phyloP scores from a whole-genome alignment of 2,329 filamentous ascomycete genomes.

The Fulvia fulva region DNA sequence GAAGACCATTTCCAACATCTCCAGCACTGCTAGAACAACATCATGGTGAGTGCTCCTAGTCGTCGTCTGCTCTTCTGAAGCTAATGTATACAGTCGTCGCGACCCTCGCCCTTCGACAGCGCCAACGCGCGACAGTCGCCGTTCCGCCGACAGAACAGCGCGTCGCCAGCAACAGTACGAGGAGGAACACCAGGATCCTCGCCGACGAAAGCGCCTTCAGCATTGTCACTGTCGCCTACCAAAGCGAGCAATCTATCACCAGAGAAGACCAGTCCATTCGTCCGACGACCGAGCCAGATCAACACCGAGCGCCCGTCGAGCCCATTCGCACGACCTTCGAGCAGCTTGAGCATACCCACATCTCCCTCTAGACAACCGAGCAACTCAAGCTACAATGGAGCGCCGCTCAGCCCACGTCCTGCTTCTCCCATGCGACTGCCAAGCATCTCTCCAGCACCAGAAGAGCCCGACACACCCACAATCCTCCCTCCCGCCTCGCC shows the following conservation, averaged over 20 bases:
- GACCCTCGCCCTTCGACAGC: conserved; percentile 18
- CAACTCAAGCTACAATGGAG: conserved; percentile 15
- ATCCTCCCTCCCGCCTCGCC: conserved; percentile 3
- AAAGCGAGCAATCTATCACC: conserved; percentile 27
- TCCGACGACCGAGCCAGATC: conserved; percentile 35
- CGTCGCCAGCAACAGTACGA: conserved; percentile 26
- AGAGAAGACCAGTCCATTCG: conserved; percentile 34
- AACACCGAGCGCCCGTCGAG: conserved; percentile 31
- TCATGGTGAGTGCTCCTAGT: neutral
- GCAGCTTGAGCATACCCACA: conserved; percentile 27
- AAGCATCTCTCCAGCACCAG: conserved; percentile 6
- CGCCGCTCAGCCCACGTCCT: conserved; percentile 6
- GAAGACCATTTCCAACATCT: neutral
- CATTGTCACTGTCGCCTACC: conserved; percentile 24
- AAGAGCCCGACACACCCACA: conserved; percentile 7
- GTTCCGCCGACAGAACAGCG: conserved; percentile 33
- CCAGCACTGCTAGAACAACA: neutral
- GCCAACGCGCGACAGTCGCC: conserved; percentile 31
- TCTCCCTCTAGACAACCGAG: conserved; percentile 22
- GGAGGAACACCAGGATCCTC: conserved; percentile 40
- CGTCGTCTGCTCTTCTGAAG: neutral
- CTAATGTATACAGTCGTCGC: neutral
- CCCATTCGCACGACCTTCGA: conserved; percentile 34
- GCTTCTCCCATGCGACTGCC: conserved; percentile 6
- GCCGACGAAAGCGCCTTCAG: conserved; percentile 34